phyloP scores from a whole-genome alignment of 169 alveolate species.

The Eimeria brunetti region DNA sequence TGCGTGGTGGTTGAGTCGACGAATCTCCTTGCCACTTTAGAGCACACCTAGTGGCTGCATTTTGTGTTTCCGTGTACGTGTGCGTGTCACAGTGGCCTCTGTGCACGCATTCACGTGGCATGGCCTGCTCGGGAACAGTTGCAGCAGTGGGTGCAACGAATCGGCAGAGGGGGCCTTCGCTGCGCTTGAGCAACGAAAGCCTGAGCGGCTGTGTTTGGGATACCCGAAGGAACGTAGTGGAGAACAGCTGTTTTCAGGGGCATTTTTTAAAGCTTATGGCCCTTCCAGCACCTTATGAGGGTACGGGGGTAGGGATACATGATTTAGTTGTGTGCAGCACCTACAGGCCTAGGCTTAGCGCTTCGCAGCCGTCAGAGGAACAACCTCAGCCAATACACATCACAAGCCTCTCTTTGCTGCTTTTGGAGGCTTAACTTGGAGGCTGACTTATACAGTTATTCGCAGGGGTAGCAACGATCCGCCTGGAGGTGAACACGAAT shows the following conservation, averaged over 20 bases:
- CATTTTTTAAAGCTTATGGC: neutral
- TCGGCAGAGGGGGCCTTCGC: neutral
- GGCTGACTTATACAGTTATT: no score
- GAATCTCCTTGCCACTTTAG: neutral
- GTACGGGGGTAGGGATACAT: neutral
- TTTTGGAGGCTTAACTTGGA: neutral
- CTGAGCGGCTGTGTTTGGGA: neutral
- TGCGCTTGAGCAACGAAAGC: neutral
- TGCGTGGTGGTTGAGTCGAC: neutral
- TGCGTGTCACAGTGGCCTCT: neutral
- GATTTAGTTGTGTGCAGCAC: neutral
- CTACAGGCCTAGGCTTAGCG: neutral
- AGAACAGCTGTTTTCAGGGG: neutral
- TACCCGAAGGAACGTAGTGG: neutral
- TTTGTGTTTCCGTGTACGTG: neutral
- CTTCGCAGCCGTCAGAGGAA: neutral
- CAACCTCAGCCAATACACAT: neutral
- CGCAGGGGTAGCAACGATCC: neutral
- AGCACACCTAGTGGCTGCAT: neutral
- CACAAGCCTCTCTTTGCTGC: neutral
- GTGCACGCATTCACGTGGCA: neutral
- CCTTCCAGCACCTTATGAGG: neutral
- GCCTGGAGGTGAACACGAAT: neutral
- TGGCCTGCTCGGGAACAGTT: neutral
- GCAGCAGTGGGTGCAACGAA: neutral